These are phyloP conservation scores for Lecanicillium sp. DNA, from an alignment of 2,329 filamentous ascomycete genomes.

Conservation along the genomic window DNA sequence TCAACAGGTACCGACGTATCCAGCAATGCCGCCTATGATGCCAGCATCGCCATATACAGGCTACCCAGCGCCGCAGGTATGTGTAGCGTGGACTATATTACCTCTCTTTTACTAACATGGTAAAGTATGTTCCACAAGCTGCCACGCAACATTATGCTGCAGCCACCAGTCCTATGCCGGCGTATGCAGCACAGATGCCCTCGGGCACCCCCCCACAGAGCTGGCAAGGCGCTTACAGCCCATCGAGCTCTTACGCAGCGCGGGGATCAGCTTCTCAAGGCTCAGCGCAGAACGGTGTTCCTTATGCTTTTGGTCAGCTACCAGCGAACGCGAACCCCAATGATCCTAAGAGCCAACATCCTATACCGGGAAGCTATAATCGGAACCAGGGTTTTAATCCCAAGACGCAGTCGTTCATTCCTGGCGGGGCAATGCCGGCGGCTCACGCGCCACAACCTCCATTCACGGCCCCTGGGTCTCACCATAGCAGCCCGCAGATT, in stretches of 20 bases:
- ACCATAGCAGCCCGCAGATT: slow-evolving; percentile 47
- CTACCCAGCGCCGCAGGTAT: slow-evolving; percentile 40
- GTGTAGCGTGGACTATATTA: slow-evolving; percentile 13
- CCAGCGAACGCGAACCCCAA: slow-evolving; percentile 62
- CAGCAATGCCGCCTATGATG: slow-evolving; percentile 34
- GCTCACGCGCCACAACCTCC: slow-evolving; percentile 39
- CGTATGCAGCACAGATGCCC: slow-evolving; percentile 26
- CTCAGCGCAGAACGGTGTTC: slow-evolving; percentile 24
- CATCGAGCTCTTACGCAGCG: slow-evolving; percentile 20
- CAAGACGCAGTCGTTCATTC: slow-evolving; percentile 87
- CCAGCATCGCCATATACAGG: slow-evolving; percentile 24
- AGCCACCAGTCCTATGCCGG: slow-evolving; percentile 26
- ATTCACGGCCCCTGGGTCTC: slow-evolving; percentile 39
- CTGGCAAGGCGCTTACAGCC: slow-evolving; percentile 30
- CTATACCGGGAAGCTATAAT: slow-evolving; percentile 76
- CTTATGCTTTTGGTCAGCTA: slow-evolving; percentile 75
- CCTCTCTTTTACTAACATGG: not conserved
- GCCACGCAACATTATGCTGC: slow-evolving; percentile 24
- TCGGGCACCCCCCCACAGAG: slow-evolving; percentile 20
- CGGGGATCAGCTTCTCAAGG: too few relatives aligned
- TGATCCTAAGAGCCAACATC: slow-evolving; percentile 69
- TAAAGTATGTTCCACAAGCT: slow-evolving; percentile 23
- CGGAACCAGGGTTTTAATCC: slow-evolving; percentile 80
- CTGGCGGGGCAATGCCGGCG: slow-evolving; percentile 44
- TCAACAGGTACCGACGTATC: slow-evolving; percentile 34